phyloP scores from a whole-genome alignment of 1,139 yeast species.

The Candida neerlandica region DNA sequence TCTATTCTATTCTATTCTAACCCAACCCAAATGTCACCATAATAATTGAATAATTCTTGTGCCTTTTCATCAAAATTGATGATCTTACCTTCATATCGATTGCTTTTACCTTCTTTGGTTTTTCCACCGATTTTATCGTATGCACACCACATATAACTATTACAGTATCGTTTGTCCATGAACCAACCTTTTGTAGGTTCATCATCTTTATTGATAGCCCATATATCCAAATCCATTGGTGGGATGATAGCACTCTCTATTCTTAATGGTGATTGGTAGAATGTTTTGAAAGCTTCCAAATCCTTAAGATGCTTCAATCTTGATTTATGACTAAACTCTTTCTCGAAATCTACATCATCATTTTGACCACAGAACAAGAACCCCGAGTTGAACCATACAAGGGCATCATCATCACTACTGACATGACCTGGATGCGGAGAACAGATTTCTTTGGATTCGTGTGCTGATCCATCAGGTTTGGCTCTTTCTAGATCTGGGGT shows the following conservation, averaged over 20 bases:
- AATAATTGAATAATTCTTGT: conserved; percentile 28
- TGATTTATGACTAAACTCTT: conserved; percentile 24
- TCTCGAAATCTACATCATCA: conserved; percentile 22
- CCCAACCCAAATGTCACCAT: conserved; percentile 35
- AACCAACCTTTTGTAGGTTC: conserved; percentile 39
- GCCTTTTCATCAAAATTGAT: conserved; percentile 29
- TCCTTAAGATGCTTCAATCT: conserved; percentile 24
- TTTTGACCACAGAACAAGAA: conserved; percentile 17
- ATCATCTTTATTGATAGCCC: conserved; percentile 26
- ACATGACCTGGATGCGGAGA: conserved; percentile 45
- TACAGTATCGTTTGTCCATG: conserved; percentile 38
- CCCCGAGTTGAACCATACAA: conserved; percentile 40
- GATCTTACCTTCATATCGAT: conserved; percentile 27
- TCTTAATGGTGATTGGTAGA: conserved; percentile 27
- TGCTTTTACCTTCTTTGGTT: conserved; percentile 25
- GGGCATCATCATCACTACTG: conserved; percentile 31
- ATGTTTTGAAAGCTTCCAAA: conserved; percentile 26
- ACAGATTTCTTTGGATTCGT: conserved; percentile 34
- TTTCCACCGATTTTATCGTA: conserved; percentile 43
- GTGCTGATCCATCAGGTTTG: conserved; percentile 23
- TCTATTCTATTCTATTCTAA: conserved; percentile 11
- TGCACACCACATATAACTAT: conserved; percentile 50
- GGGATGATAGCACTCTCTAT: conserved; percentile 36
- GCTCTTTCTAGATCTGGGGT: conserved; percentile 35
- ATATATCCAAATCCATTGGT: conserved; percentile 22